Conservation (phyloP, 1,139 yeast species). For the Torulaspora globosa region DNA sequence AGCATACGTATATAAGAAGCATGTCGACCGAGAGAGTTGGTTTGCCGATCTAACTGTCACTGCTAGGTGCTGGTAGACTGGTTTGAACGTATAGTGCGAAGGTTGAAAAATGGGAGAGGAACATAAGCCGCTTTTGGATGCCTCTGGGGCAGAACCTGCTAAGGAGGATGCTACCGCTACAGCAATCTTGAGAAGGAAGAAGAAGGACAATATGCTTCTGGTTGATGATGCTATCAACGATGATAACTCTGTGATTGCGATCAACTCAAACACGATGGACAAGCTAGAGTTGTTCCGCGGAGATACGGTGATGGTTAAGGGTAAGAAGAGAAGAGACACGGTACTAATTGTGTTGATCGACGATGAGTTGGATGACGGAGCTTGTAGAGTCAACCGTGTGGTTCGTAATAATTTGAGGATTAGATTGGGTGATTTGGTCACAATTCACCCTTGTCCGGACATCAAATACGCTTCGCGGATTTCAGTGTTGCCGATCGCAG, state of each 20-base stretch:
- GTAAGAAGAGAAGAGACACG: conserved; percentile 97
- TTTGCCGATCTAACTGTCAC: background rate
- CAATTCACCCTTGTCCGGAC: conserved; percentile 95
- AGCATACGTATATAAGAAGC: background rate
- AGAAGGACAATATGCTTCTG: conserved; percentile 86
- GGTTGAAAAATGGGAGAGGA: conserved; percentile 29
- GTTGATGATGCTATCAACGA: conserved; percentile 98
- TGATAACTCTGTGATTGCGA: conserved; percentile 92
- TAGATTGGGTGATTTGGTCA: conserved; percentile 85
- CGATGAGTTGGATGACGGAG: conserved; percentile 95
- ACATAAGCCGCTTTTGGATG: conserved; percentile 46
- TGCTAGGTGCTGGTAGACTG: background rate
- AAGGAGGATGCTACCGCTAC: conserved; percentile 90
- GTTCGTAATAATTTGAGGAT: conserved; percentile 93
- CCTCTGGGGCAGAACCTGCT: conserved; percentile 50
- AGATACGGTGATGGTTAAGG: conserved; percentile 94
- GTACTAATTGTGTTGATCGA: conserved; percentile 95
- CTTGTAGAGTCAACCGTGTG: conserved; percentile 89
- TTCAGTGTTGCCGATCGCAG: conserved; percentile 95
- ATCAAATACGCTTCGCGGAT: conserved; percentile 91
- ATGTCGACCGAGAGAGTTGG: background rate
- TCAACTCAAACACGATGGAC: conserved; percentile 95
- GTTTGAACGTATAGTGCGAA: background rate
- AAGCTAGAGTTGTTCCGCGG: conserved; percentile 92
- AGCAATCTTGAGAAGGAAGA: conserved; percentile 93